phyloP scores from a whole-genome alignment of 352 stramenopile species.

The Thraustochytrium sp. region DNA sequence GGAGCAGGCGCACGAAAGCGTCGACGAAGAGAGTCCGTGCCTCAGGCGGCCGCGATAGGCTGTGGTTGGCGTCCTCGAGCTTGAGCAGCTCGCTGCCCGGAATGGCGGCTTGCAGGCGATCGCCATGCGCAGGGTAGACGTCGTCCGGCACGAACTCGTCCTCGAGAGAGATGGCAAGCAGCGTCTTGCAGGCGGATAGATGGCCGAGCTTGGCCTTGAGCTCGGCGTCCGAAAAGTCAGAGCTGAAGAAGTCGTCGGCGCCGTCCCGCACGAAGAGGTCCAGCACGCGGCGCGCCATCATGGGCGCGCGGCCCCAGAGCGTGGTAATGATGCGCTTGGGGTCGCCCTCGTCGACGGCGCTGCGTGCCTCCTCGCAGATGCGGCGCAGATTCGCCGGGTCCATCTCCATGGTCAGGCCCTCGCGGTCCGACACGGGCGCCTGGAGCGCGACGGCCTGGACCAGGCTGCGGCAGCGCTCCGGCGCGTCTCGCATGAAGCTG shows the following conservation, averaged over 20 bases:
- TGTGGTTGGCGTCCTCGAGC: background rate
- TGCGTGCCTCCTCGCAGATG: background rate
- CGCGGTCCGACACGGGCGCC: slow-evolving; percentile 22
- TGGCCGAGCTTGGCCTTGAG: background rate
- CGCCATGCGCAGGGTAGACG: background rate
- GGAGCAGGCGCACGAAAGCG: background rate
- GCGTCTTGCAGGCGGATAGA: background rate
- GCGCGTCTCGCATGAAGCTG: background rate
- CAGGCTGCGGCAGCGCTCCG: background rate
- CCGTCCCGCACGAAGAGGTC: slow-evolving; percentile 3
- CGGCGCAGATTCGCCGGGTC: background rate
- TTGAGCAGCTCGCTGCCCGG: background rate
- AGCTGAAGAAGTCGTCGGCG: slow-evolving; percentile 22
- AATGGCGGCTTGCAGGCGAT: background rate
- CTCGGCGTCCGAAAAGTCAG: slow-evolving; percentile 3
- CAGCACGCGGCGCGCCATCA: background rate
- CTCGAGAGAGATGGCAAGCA: background rate
- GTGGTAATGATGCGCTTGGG: background rate
- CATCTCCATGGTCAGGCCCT: background rate
- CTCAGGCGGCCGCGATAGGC: background rate
- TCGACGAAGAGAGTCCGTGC: background rate
- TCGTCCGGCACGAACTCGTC: slow-evolving; percentile 18
- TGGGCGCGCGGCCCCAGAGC: background rate
- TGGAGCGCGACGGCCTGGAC: slow-evolving; percentile 22
- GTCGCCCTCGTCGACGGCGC: background rate